Percentiles rank a stretch among this genome's conserved stretches.
Conservation (phyloP, 257 asterid genomes). For the Gentiana macrophylla region DNA sequence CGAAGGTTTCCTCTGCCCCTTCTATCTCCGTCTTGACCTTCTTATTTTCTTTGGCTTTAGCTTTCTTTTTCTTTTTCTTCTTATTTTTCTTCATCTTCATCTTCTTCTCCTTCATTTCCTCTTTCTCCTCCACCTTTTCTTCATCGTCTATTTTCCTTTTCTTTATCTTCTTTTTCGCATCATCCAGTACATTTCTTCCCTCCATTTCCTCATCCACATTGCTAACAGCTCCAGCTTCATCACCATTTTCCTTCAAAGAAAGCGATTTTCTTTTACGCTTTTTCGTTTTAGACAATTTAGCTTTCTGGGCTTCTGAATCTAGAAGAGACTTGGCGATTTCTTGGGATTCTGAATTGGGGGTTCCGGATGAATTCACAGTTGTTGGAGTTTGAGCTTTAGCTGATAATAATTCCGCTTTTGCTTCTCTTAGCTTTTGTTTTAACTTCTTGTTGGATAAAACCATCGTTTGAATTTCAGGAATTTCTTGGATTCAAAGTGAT, state of each 20-base stretch:
- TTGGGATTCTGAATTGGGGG: slow-evolving; percentile 12
- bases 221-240: slow-evolving; percentile 7
- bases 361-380: slow-evolving; percentile 9
- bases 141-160: slow-evolving; percentile 32
- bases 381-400: slow-evolving; percentile 24
- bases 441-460: slow-evolving; percentile 79
- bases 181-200: slow-evolving; percentile 13
- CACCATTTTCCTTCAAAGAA: slow-evolving; percentile 23
- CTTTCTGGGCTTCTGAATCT: slow-evolving; percentile 14
- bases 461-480: slow-evolving; percentile 18
- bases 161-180: slow-evolving; percentile 24
- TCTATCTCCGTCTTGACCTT: slow-evolving; percentile 11
- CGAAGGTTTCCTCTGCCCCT: slow-evolving; percentile 24
- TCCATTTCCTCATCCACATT: slow-evolving; percentile 6
- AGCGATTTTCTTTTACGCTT: slow-evolving; percentile 34
- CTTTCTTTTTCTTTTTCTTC: slow-evolving; percentile 12
- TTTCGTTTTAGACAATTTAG: slow-evolving; percentile 44
- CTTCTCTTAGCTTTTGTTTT: slow-evolving; percentile 63
- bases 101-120: slow-evolving; percentile 24
- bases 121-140: slow-evolving; percentile 15
- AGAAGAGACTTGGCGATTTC: slow-evolving; percentile 13
- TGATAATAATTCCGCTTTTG: slow-evolving; percentile 40
- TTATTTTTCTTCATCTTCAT: slow-evolving; percentile 30
- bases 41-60: background rate
- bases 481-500: too few relatives aligned